Base-by-base conservation (phyloP, 331 rosid genomes). In the Rosa hybrid region DNA sequence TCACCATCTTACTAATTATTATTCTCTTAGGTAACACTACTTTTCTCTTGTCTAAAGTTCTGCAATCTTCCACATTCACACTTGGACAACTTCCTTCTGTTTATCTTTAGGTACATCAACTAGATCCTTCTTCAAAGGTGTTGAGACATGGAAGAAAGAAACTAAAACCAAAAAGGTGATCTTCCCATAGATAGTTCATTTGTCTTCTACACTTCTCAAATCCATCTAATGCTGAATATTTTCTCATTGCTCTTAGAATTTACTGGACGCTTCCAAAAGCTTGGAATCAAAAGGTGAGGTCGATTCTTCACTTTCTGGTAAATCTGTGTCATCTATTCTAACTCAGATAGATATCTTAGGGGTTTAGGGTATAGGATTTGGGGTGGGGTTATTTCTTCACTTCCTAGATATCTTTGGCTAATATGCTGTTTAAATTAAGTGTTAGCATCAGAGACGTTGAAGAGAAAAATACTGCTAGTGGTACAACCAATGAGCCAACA, bases 131-230 rank as follows among this genome's bases (percentile, higher is more conserved):
- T 50, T 82, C 12, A 71, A 77, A 60, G 85, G 85, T 41, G n/a
- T 77, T 16, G 78, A 82, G 21, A 71, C 62, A 38, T 82, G 85
- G 85, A 59, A 82, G 39, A 71, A 60, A 71, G 85, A 82, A 71
- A 82, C 85, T 12, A 51, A 7, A 20, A 38, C 60, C 8, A 60
- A 82, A 71, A 82, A 54, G 81, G 85, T 82, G 34, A 8, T 27
- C n/a, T 72, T 72, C 71, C 71, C 4, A 45, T 25, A 4, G 11
- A 21, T 70, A 70, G 46, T 16, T 38, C 44, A 53, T 54, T 38
- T 39, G 9, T 23, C 16, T 67, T 69, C 41, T 78, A 23, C 68
- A 17, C 49, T 21, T 21, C 25, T 69, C 30, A 18, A 30, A 34
- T 68, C 53, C 75, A 34, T 53, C 76, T 78, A 27, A 76, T 5